Evolutionary conservation across 192 early-diverging fungal species (phyloP).

Genomic region (Dissophora ornata): DNA sequence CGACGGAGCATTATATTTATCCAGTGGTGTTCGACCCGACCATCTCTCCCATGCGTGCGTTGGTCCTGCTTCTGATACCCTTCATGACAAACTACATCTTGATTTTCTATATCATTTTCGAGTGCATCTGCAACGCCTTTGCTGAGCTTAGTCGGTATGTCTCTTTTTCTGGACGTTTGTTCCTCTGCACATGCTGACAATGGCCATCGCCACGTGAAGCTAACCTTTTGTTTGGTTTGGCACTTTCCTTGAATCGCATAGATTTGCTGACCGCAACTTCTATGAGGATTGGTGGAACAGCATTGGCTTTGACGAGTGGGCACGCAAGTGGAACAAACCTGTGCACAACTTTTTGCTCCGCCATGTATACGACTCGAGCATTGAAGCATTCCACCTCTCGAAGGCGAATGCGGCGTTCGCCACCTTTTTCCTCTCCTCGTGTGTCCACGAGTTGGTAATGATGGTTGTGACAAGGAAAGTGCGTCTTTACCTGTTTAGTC

Average conservation of each 20-base stretch:
- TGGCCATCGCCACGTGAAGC: not conserved
- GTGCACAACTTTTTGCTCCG: constrained; percentile 93
- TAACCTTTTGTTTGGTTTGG: constrained; percentile 5
- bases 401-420: constrained; percentile 78
- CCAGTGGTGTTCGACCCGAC: constrained; percentile 79
- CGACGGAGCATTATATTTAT: constrained; percentile 88
- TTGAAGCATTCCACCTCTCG: constrained; percentile 75
- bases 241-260: constrained; percentile 2
- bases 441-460: constrained; percentile 87
- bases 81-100: constrained; percentile 93
- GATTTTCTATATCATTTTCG: constrained; percentile 96
- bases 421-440: constrained; percentile 84
- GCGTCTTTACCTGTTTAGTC: constrained; percentile 79
- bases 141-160: constrained; percentile 87
- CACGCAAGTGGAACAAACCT: constrained; percentile 97
- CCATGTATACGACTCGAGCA: constrained; percentile 89
- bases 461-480: constrained; percentile 72
- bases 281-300: constrained; percentile 99
- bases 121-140: constrained; percentile 96
- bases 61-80: constrained; percentile 84
- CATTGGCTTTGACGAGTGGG: constrained; percentile 90
- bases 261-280: constrained; percentile 96
- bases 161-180: not conserved
- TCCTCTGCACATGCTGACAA: not conserved
- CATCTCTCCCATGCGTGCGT: constrained; percentile 62